These are phyloP conservation scores for Massarina eburnea DNA, from an alignment of 2,329 filamentous ascomycete genomes.

Conservation along the genomic window DNA sequence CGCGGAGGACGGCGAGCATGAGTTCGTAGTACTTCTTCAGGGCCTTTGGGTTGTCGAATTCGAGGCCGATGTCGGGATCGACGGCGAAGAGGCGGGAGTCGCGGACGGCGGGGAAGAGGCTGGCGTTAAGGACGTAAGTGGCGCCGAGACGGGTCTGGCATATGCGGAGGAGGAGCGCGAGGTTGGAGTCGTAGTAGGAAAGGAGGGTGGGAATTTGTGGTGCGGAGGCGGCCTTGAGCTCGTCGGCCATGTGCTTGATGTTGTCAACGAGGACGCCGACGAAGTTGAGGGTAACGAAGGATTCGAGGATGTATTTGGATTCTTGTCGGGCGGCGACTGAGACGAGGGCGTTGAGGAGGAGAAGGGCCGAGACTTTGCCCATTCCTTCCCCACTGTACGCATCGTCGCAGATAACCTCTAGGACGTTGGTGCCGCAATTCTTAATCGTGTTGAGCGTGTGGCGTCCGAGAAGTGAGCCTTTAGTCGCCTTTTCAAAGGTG, in stretches of 20 bases:
- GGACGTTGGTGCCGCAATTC: constrained; percentile 75
- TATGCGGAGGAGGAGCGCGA: constrained; percentile 80
- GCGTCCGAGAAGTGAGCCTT: constrained; percentile 35
- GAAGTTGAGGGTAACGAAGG: constrained; percentile 84
- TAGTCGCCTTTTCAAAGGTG: constrained; percentile 54
- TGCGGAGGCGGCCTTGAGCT: constrained; percentile 51
- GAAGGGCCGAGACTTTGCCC: constrained; percentile 81
- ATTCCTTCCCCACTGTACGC: constrained; percentile 80
- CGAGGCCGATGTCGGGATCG: constrained; percentile 88
- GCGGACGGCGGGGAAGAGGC: constrained; percentile 79
- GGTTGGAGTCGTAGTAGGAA: constrained; percentile 69
- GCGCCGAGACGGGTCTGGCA: constrained; percentile 84
- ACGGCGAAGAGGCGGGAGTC: constrained; percentile 83
- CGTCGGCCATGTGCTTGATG: constrained; percentile 73
- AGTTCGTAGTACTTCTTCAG: constrained; percentile 82
- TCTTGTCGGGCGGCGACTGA: constrained; percentile 71
- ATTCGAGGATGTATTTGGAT: constrained; percentile 74
- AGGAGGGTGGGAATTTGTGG: constrained; percentile 58
- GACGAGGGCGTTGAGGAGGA: constrained; percentile 79
- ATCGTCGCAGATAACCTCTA: constrained; percentile 90
- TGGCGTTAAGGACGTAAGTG: constrained; percentile 82
- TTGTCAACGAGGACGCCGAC: constrained; percentile 87
- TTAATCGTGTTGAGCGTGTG: constrained; percentile 71
- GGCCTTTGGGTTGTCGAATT: constrained; percentile 68
- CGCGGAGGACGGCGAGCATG: constrained; percentile 75